Evolutionary conservation across 2,329 filamentous ascomycete species (phyloP).

Genomic region (Aspergillus ustus): DNA sequence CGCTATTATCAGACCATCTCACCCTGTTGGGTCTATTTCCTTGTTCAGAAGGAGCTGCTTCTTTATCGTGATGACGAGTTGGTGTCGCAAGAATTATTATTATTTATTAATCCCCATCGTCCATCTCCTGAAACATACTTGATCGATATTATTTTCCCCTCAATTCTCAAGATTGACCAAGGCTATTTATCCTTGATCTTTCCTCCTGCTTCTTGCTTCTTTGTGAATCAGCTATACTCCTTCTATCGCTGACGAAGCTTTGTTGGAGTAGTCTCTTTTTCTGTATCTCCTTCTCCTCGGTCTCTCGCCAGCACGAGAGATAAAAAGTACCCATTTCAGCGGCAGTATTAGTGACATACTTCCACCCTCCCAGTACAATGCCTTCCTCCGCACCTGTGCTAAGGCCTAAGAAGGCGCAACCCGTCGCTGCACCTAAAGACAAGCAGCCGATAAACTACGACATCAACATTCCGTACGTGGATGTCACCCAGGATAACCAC

Average conservation of each 20-base stretch:
- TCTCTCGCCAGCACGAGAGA: background rate
- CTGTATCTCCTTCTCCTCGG: constrained; percentile 5
- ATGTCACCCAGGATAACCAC: constrained; percentile 43
- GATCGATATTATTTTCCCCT: constrained; percentile 5
- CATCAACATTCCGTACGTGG: constrained; percentile 56
- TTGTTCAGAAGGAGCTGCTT: constrained; percentile 20
- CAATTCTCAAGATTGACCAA: constrained; percentile 3
- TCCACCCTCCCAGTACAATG: constrained; percentile 27
- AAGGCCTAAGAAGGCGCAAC: constrained; percentile 31
- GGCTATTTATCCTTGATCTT: constrained; percentile 1
- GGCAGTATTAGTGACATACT: background rate
- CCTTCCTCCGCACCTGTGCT: constrained; percentile 38
- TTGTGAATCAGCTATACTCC: constrained; percentile 9
- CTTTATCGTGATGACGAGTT: constrained; percentile 23
- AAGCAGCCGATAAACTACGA: constrained; percentile 49
- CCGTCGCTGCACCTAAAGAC: constrained; percentile 32
- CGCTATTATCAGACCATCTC: constrained; percentile 25
- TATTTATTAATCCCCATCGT: constrained; percentile 25
- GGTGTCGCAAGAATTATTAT: constrained; percentile 14
- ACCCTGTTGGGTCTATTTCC: constrained; percentile 21
- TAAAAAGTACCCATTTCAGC: background rate
- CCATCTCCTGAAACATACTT: constrained; percentile 7
- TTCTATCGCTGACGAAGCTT: constrained; percentile 5
- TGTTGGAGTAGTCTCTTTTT: constrained; percentile 6
- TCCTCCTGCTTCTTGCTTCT: background rate